Conservation (phyloP, 1,284 basidiomycete genomes). For the Austroboletus niveus region DNA sequence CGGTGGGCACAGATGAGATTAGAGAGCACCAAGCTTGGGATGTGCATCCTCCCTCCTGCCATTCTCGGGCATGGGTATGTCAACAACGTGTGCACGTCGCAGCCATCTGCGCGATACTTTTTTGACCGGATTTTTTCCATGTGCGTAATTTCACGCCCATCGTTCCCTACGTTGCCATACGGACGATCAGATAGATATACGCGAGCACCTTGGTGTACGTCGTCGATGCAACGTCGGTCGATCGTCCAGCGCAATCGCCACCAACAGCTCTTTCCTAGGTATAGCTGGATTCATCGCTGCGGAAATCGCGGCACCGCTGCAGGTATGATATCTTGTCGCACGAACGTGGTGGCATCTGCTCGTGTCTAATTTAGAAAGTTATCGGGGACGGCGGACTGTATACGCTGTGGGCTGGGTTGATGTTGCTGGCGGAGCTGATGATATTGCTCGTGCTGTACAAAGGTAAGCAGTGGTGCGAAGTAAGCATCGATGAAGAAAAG, state of each 20-base stretch:
- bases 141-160: conserved; percentile 38
- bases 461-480: conserved; percentile 39
- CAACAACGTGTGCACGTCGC: conserved; percentile 64
- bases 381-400: conserved; percentile 68
- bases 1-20: conserved; percentile 63
- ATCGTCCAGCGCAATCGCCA: conserved; percentile 68
- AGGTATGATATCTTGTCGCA: conserved; percentile 5
- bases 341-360: not conserved
- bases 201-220: conserved; percentile 72
- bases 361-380: conserved; percentile 34
- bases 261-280: conserved; percentile 73
- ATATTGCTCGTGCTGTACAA: conserved; percentile 44
- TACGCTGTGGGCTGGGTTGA: conserved; percentile 55
- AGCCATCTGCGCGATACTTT: conserved; percentile 62
- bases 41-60: conserved; percentile 54
- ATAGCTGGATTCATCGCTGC: conserved; percentile 65
- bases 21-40: conserved; percentile 57
- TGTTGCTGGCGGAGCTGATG: conserved; percentile 42
- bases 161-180: too few relatives aligned
- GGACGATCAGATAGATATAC: conserved; percentile 49
- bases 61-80: conserved; percentile 72
- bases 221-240: conserved; percentile 77
- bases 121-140: conserved; percentile 67
- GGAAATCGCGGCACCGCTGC: conserved; percentile 56
- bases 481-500: conserved; percentile 17